A percentile compares a stretch with the other conserved stretches of the same genome.
These are phyloP conservation scores for Pseudocercospora pini-densiflorae DNA, from an alignment of 2,329 filamentous ascomycete genomes.

Conservation along the genomic window DNA sequence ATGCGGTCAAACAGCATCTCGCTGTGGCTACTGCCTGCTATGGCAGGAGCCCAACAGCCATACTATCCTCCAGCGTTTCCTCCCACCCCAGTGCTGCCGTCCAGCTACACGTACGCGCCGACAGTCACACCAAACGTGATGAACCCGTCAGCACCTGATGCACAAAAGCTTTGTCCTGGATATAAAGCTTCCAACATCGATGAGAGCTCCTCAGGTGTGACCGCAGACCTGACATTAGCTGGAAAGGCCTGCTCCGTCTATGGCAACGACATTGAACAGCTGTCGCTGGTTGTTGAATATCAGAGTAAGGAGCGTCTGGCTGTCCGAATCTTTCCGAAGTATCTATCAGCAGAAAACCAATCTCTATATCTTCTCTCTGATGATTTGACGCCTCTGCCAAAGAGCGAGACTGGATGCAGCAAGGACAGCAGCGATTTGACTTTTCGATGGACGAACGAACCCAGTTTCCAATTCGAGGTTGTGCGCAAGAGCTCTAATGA, in stretches of 20 bases:
- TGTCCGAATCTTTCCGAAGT: slow-evolving; percentile 35
- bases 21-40: slow-evolving; percentile 12
- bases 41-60: slow-evolving; percentile 30
- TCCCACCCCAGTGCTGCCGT: slow-evolving; percentile 32
- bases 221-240: slow-evolving; percentile 35
- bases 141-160: slow-evolving; percentile 32
- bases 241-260: slow-evolving; percentile 35
- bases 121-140: slow-evolving; percentile 35
- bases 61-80: slow-evolving; percentile 37
- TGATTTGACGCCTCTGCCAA: slow-evolving; percentile 25
- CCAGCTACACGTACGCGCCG: slow-evolving; percentile 33
- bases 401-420: slow-evolving; percentile 20
- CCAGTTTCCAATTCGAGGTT: slow-evolving; percentile 39
- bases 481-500: slow-evolving; percentile 32
- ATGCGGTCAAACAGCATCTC: neutral
- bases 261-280: slow-evolving; percentile 36
- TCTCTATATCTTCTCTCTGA: slow-evolving; percentile 32
- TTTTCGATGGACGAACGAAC: slow-evolving; percentile 39
- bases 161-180: slow-evolving; percentile 35
- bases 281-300: slow-evolving; percentile 34
- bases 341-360: slow-evolving; percentile 31
- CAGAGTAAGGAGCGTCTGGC: slow-evolving; percentile 34
- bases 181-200: slow-evolving; percentile 34
- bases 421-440: slow-evolving; percentile 34
- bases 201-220: slow-evolving; percentile 29